phyloP scores from a whole-genome alignment of 768 basidiomycete species.

The Naganishia friedmannii region DNA sequence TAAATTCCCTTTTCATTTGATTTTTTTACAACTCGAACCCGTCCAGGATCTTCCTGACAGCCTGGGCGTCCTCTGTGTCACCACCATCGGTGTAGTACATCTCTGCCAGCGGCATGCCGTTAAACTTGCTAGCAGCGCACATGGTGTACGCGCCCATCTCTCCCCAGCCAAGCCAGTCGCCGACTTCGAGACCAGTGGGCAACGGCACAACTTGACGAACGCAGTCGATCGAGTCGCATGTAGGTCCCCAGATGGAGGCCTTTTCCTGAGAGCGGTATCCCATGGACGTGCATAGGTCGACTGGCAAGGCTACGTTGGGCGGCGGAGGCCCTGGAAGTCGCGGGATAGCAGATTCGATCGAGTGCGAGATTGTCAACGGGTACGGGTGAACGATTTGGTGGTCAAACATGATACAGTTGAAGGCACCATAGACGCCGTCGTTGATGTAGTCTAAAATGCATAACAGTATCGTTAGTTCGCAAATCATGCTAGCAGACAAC shows the following conservation, averaged over 20 bases:
- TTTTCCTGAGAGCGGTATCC: constrained; percentile 49
- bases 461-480: neutral
- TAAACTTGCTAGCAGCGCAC: constrained; percentile 94
- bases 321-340: constrained; percentile 39
- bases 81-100: constrained; percentile 50
- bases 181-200: constrained; percentile 72
- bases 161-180: constrained; percentile 97
- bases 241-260: constrained; percentile 90
- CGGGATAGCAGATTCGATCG: constrained; percentile 29
- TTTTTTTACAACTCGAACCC: constrained; percentile 34
- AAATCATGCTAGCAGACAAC: neutral
- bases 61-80: constrained; percentile 33
- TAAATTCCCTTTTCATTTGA: neutral
- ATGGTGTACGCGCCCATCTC: constrained; percentile 99
- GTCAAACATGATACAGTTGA: constrained; percentile 79
- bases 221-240: constrained; percentile 95
- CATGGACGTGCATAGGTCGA: constrained; percentile 51
- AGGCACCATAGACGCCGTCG: constrained; percentile 88
- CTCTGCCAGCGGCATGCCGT: constrained; percentile 57
- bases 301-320: constrained; percentile 50
- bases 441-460: constrained; percentile 89
- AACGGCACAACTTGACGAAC: constrained; percentile 63
- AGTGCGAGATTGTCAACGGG: constrained; percentile 54
- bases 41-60: constrained; percentile 45
- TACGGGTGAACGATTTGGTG: constrained; percentile 85